These are phyloP conservation scores for Adansonia grandidieri DNA, from an alignment of 441 rosid species.

Conservation along the genomic window DNA sequence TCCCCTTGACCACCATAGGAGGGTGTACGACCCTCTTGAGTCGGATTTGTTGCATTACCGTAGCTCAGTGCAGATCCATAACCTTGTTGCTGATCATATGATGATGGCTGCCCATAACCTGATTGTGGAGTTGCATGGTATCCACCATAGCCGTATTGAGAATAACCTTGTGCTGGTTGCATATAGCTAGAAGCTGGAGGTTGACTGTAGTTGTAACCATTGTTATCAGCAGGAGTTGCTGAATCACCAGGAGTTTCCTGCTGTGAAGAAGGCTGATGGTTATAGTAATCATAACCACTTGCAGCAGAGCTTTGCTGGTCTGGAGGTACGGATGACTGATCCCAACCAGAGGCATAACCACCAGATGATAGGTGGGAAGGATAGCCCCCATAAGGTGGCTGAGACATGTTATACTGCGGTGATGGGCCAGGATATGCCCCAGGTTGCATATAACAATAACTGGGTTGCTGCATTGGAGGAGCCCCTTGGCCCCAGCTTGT, in stretches of 20 bases:
- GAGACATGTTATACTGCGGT: conserved; percentile 73
- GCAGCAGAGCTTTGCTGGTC: conserved; percentile 63
- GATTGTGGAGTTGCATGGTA: conserved; percentile 63
- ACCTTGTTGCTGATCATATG: conserved; percentile 83
- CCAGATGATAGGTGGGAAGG: conserved; percentile 78
- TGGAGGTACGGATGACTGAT: conserved; percentile 74
- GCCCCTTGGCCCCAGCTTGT: conserved; percentile 81
- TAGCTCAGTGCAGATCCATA: conserved; percentile 58
- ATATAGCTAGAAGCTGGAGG: conserved; percentile 71
- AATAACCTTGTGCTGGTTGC: conserved; percentile 77
- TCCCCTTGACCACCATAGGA: conserved; percentile 60
- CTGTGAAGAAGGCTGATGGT: conserved; percentile 67
- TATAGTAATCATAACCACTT: conserved; percentile 86
- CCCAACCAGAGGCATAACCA: conserved; percentile 78
- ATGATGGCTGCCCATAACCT: conserved; percentile 76
- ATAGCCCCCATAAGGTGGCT: conserved; percentile 71
- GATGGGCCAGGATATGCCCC: conserved; percentile 81
- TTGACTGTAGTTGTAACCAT: conserved; percentile 75
- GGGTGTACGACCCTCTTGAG: conserved; percentile 57
- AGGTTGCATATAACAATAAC: conserved; percentile 85
- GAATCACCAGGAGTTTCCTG: conserved; percentile 63
- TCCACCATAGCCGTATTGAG: conserved; percentile 81
- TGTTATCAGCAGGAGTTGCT: conserved; percentile 58
- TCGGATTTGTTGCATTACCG: conserved; percentile 58
- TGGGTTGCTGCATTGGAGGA: conserved; percentile 73